These are phyloP conservation scores for Corchorus capsularis DNA, from an alignment of 345 rosid species.

Conservation along the genomic window DNA sequence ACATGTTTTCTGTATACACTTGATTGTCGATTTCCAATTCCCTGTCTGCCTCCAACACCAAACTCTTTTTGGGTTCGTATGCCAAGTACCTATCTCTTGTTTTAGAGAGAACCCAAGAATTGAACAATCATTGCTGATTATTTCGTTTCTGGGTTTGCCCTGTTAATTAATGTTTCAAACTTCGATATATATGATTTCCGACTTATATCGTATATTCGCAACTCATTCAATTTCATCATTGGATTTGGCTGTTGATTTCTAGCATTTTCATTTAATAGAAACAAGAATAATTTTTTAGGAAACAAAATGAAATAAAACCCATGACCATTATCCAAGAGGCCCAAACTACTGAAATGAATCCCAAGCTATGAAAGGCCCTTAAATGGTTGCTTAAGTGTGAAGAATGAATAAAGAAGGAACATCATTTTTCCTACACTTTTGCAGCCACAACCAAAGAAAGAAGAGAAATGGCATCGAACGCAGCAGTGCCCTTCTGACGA, in stretches of 20 bases:
- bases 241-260: neutral
- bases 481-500: slow-evolving; percentile 90
- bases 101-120: neutral
- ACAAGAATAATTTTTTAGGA: too few species aligned
- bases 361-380: neutral
- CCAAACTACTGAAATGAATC: too few species aligned
- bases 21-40: neutral
- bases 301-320: too few species aligned
- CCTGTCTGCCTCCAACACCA: neutral
- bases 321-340: too few species aligned
- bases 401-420: neutral
- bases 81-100: neutral
- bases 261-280: too few species aligned
- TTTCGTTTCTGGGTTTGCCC: neutral
- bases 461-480: slow-evolving; percentile 67
- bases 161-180: neutral
- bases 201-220: neutral
- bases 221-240: neutral
- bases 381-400: too few species aligned
- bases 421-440: neutral
- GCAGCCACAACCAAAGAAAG: slow-evolving; percentile 17
- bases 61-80: neutral
- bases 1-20: neutral
- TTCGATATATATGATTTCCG: neutral
- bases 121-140: slow-evolving; percentile 3